phyloP scores from a whole-genome alignment of 495 filamentous ascomycete genomes.

The Aspergillus panamensis region DNA sequence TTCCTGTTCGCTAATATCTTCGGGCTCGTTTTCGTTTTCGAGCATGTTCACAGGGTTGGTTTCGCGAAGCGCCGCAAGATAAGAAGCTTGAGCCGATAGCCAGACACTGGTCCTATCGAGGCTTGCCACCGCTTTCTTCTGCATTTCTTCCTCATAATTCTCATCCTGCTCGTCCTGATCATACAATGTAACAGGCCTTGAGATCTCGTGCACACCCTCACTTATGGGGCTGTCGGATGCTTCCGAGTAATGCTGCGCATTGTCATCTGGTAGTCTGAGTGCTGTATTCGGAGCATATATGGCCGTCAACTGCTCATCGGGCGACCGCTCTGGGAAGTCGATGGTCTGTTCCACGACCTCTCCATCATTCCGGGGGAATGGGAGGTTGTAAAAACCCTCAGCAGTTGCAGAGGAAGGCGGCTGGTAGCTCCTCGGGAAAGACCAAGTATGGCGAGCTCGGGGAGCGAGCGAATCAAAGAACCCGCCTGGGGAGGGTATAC shows the following conservation, averaged over 20 bases:
- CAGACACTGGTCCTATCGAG: slow-evolving; percentile 78
- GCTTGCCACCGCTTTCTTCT: slow-evolving; percentile 59
- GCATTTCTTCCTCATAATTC: slow-evolving; percentile 62
- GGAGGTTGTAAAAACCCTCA: slow-evolving; percentile 77
- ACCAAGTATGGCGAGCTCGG: slow-evolving; percentile 75
- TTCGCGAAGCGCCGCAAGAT: slow-evolving; percentile 66
- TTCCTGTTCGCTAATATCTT: slow-evolving; percentile 20
- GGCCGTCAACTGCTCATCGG: slow-evolving; percentile 44
- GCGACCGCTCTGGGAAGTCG: slow-evolving; percentile 52
- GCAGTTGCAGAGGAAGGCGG: slow-evolving; percentile 75
- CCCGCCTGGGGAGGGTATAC: slow-evolving; percentile 84
- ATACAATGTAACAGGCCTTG: slow-evolving; percentile 27
- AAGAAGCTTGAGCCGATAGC: slow-evolving; percentile 74
- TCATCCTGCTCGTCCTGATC: slow-evolving; percentile 65
- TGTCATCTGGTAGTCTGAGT: slow-evolving; percentile 33
- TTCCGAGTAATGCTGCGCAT: slow-evolving; percentile 20
- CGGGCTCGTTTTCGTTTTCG: slow-evolving; percentile 28
- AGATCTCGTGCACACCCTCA: slow-evolving; percentile 35
- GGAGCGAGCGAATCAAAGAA: slow-evolving; percentile 83
- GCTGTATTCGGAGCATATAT: slow-evolving; percentile 61
- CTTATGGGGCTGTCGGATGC: slow-evolving; percentile 33
- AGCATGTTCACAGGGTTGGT: slow-evolving; percentile 55
- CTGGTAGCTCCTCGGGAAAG: slow-evolving; percentile 41
- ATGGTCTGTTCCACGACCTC: slow-evolving; percentile 65
- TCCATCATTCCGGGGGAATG: slow-evolving; percentile 56